phyloP scores from a whole-genome alignment of 176 grass and related monocot species.

The Raddia guianensis region DNA sequence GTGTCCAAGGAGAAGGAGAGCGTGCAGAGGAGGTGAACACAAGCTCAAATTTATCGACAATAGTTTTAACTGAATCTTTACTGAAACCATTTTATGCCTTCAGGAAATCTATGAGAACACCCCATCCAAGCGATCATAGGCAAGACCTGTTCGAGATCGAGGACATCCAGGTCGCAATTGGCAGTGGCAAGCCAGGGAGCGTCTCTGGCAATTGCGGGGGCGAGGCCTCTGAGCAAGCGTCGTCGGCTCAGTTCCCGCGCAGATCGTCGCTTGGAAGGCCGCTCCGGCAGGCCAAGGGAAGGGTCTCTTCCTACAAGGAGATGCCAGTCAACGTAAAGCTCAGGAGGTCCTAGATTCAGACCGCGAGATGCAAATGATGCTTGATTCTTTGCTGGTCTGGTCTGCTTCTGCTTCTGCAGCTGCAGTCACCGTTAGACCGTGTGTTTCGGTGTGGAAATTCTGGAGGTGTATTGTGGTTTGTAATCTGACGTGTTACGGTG shows the following conservation, averaged over 20 bases:
- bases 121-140: conserved; percentile 1
- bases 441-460: not conserved
- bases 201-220: not conserved
- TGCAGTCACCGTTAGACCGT: too few relatives aligned
- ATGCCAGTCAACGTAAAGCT: conserved; percentile 59
- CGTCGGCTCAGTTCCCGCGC: conserved; percentile 22
- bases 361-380: not conserved
- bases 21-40: conserved; percentile 46
- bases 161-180: conserved; percentile 47
- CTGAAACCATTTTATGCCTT: not conserved
- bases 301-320: conserved; percentile 62
- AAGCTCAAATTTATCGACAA: not conserved
- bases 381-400: conserved; percentile 1
- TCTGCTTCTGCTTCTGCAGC: not conserved
- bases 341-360: conserved; percentile 43
- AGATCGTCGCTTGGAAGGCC: conserved; percentile 71
- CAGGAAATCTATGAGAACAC: conserved; percentile 64
- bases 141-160: conserved; percentile 61
- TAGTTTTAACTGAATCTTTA: too few relatives aligned
- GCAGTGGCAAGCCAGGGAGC: conserved; percentile 3
- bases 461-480: not conserved
- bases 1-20: conserved; percentile 35
- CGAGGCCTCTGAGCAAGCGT: not conserved
- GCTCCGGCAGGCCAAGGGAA: conserved; percentile 52
- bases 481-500: not conserved